Evolutionary conservation across 805 yeast species (phyloP).

Genomic region (Yueomyces sp.): DNA sequence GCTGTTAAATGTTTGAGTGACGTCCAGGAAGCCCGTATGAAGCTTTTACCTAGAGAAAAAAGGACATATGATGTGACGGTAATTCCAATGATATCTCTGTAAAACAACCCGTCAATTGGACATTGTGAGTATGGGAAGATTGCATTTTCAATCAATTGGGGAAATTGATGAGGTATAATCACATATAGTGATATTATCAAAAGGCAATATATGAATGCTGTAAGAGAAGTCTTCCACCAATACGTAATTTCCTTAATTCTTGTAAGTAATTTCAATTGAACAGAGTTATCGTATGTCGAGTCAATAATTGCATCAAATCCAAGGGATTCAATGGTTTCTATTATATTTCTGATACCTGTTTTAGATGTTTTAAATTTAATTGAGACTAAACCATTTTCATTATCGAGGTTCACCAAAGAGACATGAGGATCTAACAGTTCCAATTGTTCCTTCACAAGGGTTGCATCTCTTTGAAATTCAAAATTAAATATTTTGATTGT

Average conservation of each 20-base stretch:
- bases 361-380: slow-evolving; percentile 36
- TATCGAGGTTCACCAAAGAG: neutral
- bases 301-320: slow-evolving; percentile 42
- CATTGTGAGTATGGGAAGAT: slow-evolving; percentile 20
- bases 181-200: slow-evolving; percentile 45
- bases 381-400: slow-evolving; percentile 2
- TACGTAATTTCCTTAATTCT: slow-evolving; percentile 56
- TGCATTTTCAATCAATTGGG: slow-evolving; percentile 18
- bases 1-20: slow-evolving; percentile 59
- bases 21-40: slow-evolving; percentile 49
- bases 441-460: neutral
- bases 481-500: neutral
- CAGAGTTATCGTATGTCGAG: slow-evolving; percentile 37
- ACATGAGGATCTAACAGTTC: neutral
- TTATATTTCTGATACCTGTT: slow-evolving; percentile 53
- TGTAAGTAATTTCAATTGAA: slow-evolving; percentile 58
- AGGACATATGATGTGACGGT: slow-evolving; percentile 51
- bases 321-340: slow-evolving; percentile 34
- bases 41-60: slow-evolving; percentile 50
- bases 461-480: neutral
- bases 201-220: slow-evolving; percentile 41
- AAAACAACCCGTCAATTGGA: slow-evolving; percentile 13
- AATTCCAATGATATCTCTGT: slow-evolving; percentile 43
- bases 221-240: slow-evolving; percentile 51
- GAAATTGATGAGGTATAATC: slow-evolving; percentile 30